Base-by-base conservation (phyloP, 2,329 filamentous ascomycete species). In the Amesomyces nigricolor region DNA sequence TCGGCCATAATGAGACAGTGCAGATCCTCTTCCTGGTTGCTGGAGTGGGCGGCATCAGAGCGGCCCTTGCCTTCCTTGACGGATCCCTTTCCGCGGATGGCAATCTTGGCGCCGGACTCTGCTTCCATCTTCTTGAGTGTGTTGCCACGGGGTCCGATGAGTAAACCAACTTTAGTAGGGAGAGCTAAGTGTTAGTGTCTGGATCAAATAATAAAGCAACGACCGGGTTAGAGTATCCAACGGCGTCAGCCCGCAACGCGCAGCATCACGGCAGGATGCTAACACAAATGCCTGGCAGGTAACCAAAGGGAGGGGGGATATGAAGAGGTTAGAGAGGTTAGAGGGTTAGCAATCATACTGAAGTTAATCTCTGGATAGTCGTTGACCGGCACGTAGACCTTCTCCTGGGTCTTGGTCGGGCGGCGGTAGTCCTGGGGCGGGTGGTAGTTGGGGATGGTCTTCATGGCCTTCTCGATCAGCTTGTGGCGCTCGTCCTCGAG, bases 281-380 rank as follows among this genome's bases (percentile, higher is more conserved):
- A 68, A 67, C 68, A 64, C 68, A 71, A 51, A 50, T 69, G 71
- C 70, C 73, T 72, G 72, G 72, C 71, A 74, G 72, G 68, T 72
- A 73, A 73, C 74, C 71, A 74, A 69, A 66, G 64, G 65, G 66
- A 61, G 64, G 65, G 67, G 63, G 63, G 67, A 39, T 39, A 54
- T 42, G 37, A 70, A 65, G 76, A 77, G 74, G 77, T 88, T 86
- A 88, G 85, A 82, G 80, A 74, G 78, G 85, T 88, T 87, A 86
- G 85, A 91, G 90, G 91, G 90, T 96, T 96, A 96, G 91, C 87
- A 91, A 94, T 92, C 92, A 92, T 96, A 99, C 94, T 99, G 90
- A 99, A 99, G 87, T 99, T 99, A 86, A 99, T 97, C 76, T 99
- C 94, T 81, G 94, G 94, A 75, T 99, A 99, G 76, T 99, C 94